Evolutionary conservation across 2,329 filamentous ascomycete genomes (phyloP).

Genomic region (Trichophyton benhamiae): DNA sequence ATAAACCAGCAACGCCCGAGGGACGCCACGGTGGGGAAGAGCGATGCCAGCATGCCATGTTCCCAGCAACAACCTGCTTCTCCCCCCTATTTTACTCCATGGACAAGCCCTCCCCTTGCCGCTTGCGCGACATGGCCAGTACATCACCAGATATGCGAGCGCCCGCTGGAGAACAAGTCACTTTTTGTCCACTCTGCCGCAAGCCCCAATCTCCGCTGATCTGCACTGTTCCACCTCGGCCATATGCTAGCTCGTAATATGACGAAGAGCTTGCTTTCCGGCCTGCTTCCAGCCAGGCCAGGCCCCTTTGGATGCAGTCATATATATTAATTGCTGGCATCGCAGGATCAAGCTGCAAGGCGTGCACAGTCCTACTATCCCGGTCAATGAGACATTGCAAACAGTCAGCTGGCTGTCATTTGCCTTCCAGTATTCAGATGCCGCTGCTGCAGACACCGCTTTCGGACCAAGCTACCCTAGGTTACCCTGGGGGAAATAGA

Average conservation of each 20-base stretch:
- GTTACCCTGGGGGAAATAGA: not conserved
- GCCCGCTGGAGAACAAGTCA: not conserved
- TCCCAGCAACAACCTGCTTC: not conserved
- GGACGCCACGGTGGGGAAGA: conserved; percentile 4
- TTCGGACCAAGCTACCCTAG: not conserved
- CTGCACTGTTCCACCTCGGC: not conserved
- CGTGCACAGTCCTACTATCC: not conserved
- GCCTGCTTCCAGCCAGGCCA: not conserved
- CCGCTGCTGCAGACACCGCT: not conserved
- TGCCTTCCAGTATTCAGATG: not conserved
- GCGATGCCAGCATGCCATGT: not conserved
- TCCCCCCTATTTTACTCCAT: not conserved
- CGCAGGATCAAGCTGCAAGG: not conserved
- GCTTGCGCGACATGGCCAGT: not conserved
- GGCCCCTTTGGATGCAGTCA: not conserved
- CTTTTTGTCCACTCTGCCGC: not conserved
- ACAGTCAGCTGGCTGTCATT: not conserved
- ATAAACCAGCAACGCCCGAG: conserved; percentile 1
- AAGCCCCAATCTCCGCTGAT: not conserved
- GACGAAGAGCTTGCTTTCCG: not conserved
- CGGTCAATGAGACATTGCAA: not conserved
- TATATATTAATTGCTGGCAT: not conserved
- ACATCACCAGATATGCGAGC: not conserved
- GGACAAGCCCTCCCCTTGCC: not conserved
- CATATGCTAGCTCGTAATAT: not conserved